Base-by-base conservation (phyloP, 192 early-diverging fungal species). In the Entomortierella lignicola region DNA sequence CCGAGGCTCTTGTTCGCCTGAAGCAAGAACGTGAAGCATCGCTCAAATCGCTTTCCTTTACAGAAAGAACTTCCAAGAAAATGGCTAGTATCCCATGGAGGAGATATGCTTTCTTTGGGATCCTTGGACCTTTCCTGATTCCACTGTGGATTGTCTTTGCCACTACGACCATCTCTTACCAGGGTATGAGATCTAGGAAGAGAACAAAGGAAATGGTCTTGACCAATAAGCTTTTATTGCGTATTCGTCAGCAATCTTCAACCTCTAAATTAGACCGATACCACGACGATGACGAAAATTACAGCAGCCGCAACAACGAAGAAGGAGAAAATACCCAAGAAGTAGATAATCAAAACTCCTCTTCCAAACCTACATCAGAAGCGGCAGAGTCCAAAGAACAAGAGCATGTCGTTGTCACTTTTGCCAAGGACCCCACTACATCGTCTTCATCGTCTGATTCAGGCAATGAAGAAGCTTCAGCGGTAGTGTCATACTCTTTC, bases 101-200 rank as follows among this genome's bases (percentile, higher is more conserved):
- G 31, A 56, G 44, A 18, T 82, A 85, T 56, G 42, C 65, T 4
- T 41, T 84, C 3, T n/a, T 84, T 32, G 63, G 55, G 6, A 8
- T 82, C 11, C 21, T 72, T 1, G 50, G 73, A 12, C 79, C 80
- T 1, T 42, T 86, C 42, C 18, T 86, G 26, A 30, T 80, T 21
- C 80, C 82, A 2, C 13, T 88, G 4, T 81, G 81, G 70, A 57
- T 84, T n/a, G 17, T 82, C 2, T 52, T 86, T 31, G 71, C 72
- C 3, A 55, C 82, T 27, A 66, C 70, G 2, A 55, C 72, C 18
- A 73, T 87, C 27, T 47, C 60, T 29, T 23, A 55, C 6, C 84
- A 87, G 43, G 84, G 84, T 0, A 11, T 83, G 0, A 50, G 63
- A 12, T 89, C 87, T 26, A 53, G 50, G 43, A 73, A 50, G 75